phyloP scores from a whole-genome alignment of 441 rosid species.

The Raphanus hybrid region DNA sequence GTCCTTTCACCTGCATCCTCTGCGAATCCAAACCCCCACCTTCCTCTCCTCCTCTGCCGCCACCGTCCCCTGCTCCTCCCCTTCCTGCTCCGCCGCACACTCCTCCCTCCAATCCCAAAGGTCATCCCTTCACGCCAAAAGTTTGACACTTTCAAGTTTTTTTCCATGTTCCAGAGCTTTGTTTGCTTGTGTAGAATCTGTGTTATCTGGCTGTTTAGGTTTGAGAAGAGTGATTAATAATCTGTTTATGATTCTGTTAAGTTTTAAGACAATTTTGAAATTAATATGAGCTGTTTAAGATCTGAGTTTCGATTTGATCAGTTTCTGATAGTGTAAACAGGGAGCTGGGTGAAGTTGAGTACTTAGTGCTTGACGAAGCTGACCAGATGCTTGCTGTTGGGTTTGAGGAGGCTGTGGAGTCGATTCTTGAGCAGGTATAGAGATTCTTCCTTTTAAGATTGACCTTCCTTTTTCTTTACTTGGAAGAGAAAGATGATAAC shows the following conservation, averaged over 20 bases:
- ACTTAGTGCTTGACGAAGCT: slow-evolving; percentile 97
- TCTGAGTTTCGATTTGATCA: background rate
- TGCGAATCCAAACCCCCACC: slow-evolving; percentile 52
- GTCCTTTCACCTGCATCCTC: slow-evolving; percentile 49
- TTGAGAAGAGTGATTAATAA: no score
- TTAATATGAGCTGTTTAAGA: background rate
- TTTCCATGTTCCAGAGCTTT: no score
- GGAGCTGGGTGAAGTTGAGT: slow-evolving; percentile 82
- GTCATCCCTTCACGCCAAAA: no score
- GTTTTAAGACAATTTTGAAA: background rate
- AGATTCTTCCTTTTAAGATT: no score
- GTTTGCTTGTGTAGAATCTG: no score
- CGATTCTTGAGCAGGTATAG: slow-evolving; percentile 48
- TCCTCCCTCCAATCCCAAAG: slow-evolving; percentile 45
- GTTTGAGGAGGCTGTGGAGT: slow-evolving; percentile 95
- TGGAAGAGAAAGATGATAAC: slow-evolving; percentile 47
- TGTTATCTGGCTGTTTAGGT: no score
- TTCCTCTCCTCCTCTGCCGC: slow-evolving; percentile 52
- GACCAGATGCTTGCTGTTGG: slow-evolving; percentile 99
- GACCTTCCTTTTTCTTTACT: no score
- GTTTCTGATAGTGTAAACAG: background rate
- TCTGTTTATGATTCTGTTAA: no score
- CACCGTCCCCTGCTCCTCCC: slow-evolving; percentile 58
- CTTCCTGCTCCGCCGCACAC: slow-evolving; percentile 82
- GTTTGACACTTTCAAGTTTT: no score